Base-by-base conservation (phyloP, 2,329 filamentous ascomycete species). In the Zalaria sp. region DNA sequence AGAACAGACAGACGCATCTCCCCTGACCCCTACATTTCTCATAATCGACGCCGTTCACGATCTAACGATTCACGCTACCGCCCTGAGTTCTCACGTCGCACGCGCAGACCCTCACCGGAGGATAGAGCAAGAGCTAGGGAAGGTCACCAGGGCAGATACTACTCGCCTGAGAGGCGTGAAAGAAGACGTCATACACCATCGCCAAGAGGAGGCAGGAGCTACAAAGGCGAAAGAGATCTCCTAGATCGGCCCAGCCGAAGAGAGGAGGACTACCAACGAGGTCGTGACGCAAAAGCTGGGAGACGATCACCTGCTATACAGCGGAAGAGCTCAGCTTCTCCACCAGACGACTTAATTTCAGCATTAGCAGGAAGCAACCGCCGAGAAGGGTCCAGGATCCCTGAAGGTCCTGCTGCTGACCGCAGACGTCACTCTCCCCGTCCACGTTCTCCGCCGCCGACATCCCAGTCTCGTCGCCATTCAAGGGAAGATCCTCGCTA, bases 11-110 rank as follows among this genome's bases (percentile, higher is more conserved):
- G 58, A 40, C 52, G 51, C 25, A 49, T 49, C 45, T 59, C 62
- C 11, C 59, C 60, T 40, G 57, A 59, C 44, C 51, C 54, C 26
- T 61, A 63, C 49, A 51, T 61, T 27, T 55, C 55, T 29, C 43
- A 56, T 8, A 48, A 52, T 42, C 62, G 59, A 34, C 61, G 58
- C 37, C 62, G 61, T 43, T 67, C 64, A 31, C 59, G 53, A 9
- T 67, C 65, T 9, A 51, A 48, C 45, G 62, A 65, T 36, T 61
- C 60, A 27, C 51, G 56, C 40, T 61, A 63, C 47, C 50, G 55
- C 41, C 50, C 52, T 25, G 53, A 54, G 32, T 47, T 57, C 32
- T 51, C 51, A 39, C 52, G 56, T 43, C 46, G 46, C 38, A 53
- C 58, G 36, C 57, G 55, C 49, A 50, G 48, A 43, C 47, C 53